These are phyloP conservation scores for Populus davidiana DNA, from an alignment of 345 rosid species.

Conservation along the genomic window DNA sequence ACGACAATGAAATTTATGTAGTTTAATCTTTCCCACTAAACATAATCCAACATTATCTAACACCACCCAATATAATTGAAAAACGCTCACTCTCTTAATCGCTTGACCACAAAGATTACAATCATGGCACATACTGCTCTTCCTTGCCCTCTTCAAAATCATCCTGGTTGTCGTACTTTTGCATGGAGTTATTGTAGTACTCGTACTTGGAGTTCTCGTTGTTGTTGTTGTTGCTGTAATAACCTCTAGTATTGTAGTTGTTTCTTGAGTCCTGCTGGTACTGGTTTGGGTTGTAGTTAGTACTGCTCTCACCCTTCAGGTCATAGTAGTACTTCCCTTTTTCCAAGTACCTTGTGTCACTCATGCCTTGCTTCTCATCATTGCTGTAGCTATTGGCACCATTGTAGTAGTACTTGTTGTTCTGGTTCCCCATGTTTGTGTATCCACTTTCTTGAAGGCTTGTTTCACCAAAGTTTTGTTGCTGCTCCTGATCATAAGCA, in stretches of 20 bases:
- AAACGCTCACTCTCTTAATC: background rate
- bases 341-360: slow-evolving; percentile 26
- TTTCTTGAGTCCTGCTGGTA: slow-evolving; percentile 12
- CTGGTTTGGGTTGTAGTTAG: background rate
- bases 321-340: slow-evolving; percentile 20
- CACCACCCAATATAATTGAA: background rate
- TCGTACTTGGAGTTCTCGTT: slow-evolving; percentile 3
- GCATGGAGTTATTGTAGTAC: slow-evolving; percentile 5
- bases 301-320: background rate
- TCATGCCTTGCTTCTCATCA: slow-evolving; percentile 24
- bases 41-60: slow-evolving; percentile 2
- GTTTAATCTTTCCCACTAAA: background rate
- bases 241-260: background rate
- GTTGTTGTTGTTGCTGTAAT: slow-evolving; percentile 4
- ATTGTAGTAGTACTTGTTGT: slow-evolving; percentile 3
- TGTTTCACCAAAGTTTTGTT: slow-evolving; percentile 13
- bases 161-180: slow-evolving; percentile 18
- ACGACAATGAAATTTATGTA: slow-evolving; percentile 2
- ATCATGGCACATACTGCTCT: slow-evolving; percentile 12
- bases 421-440: background rate
- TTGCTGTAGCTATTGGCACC: slow-evolving; percentile 1
- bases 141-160: slow-evolving; percentile 12
- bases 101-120: background rate
- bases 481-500: background rate
- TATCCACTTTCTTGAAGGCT: slow-evolving; percentile 14